Evolutionary conservation across 225 moss, liverwort and hornwort species (phyloP).

Genomic region (Pseudisothecium myosuroides): DNA sequence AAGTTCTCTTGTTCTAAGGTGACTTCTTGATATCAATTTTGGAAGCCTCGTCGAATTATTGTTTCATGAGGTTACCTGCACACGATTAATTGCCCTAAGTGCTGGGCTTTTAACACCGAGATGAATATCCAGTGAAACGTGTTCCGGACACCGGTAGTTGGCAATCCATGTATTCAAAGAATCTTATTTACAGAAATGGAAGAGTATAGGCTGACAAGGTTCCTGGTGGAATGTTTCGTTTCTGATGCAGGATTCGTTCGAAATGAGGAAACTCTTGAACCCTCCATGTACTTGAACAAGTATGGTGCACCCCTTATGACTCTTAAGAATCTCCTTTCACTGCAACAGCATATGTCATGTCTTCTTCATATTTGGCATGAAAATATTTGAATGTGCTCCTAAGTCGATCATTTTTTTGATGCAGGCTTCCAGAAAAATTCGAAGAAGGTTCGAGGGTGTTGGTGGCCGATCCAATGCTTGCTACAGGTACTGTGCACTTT

Average conservation of each 20-base stretch:
- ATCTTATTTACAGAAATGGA: background rate
- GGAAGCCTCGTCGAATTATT: background rate
- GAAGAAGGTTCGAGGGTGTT: conserved; percentile 71
- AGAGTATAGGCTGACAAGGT: background rate
- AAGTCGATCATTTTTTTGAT: background rate
- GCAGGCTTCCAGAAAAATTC: conserved; percentile 79
- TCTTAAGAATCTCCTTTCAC: background rate
- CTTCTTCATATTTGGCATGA: background rate
- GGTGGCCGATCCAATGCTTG: conserved; percentile 88
- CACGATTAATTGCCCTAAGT: background rate
- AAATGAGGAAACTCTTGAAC: conserved; percentile 71
- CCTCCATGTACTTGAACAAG: conserved; percentile 86
- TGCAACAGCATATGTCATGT: background rate
- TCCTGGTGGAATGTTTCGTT: background rate
- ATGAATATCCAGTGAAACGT: background rate
- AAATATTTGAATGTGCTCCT: background rate
- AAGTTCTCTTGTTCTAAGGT: background rate
- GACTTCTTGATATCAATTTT: background rate
- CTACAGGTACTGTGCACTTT: conserved; percentile 47
- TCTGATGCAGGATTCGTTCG: conserved; percentile 65
- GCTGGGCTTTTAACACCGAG: background rate
- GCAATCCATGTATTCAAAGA: background rate
- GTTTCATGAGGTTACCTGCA: background rate
- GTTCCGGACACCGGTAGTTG: background rate
- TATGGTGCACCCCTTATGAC: background rate